phyloP scores from a whole-genome alignment of 2,329 filamentous ascomycete genomes.

The Venturia asperata region DNA sequence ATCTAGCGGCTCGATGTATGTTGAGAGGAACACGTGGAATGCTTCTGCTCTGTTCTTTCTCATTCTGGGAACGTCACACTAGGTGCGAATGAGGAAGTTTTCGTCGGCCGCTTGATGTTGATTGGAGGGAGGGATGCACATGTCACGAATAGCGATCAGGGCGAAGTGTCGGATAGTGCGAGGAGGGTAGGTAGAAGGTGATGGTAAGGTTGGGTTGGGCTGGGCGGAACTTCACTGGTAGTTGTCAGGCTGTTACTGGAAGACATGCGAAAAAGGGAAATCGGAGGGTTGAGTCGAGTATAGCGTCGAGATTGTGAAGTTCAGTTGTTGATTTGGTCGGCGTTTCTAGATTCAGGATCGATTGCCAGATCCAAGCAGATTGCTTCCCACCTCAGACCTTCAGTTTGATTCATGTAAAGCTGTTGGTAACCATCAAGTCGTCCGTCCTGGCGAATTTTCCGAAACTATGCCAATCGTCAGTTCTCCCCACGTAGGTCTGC shows the following conservation, averaged over 20 bases:
- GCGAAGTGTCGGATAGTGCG: neutral
- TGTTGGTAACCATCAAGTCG: constrained; percentile 1
- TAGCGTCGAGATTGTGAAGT: neutral
- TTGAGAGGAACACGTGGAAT: constrained; percentile 2
- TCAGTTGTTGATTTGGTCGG: constrained; percentile 8
- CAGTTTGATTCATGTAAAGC: neutral
- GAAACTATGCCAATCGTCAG: constrained; percentile 15
- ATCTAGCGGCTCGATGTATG: constrained; percentile 13
- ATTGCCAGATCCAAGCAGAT: neutral
- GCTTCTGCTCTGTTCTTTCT: constrained; percentile 14
- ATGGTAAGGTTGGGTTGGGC: neutral
- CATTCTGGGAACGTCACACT: constrained; percentile 10
- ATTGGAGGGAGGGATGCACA: neutral
- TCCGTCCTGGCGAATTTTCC: neutral
- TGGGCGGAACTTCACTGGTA: neutral
- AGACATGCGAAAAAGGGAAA: too few relatives aligned
- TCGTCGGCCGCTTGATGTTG: neutral
- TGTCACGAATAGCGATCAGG: neutral
- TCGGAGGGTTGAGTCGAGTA: neutral
- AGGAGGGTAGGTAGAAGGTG: neutral
- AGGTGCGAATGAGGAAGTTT: constrained; percentile 19
- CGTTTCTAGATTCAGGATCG: neutral
- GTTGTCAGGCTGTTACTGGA: neutral
- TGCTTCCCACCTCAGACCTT: neutral
- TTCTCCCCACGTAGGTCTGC: neutral